Base-by-base conservation (phyloP, 306 rosid species). In the Dicorynia guianensis region DNA sequence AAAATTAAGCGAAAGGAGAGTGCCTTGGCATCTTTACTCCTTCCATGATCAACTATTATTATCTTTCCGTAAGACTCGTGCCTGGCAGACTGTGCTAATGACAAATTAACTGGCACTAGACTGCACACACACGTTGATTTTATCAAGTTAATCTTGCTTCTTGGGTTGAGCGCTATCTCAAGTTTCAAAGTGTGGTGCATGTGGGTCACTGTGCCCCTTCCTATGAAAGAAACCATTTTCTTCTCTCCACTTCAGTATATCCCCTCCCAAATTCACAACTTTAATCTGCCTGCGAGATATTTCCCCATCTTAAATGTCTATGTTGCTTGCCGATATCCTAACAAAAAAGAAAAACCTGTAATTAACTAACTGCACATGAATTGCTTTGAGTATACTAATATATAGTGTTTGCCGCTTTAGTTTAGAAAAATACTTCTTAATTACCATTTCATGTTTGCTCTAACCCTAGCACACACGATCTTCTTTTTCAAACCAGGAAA, bases 191-290 rank as follows among this genome's bases (percentile, higher is more conserved):
- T 40, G 10, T 6, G 10, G 19, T 34, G 19, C 66, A 12, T 61
- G 66, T 61, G 66, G 66, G 46, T 40, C 46, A 7, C 46, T 6
- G 10, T 40, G 46, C 46, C 10, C 46, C 46, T 40, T 40, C 46
- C 46, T 53, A 71, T 44, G 67, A 44, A 78, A 35, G 72, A 69
- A 61, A 44, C 70, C 40, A 35, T 48, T 30, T 67, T 50, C 25
- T 57, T 20, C 40, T 54, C 43, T 18, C 63, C 34, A 57, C 17
- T 6, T 25, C 30, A 25, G 30, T 25, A 25, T 25, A 11, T 7
- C 11, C 63, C 40, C 17, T 10, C 6, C 44, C 44, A 48, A 72
- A 25, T 25, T 58, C n/a, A 19, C 77, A 59, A 58, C 59, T 44
- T 44, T 38, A 4, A 73, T 13, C 77, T 47, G 11, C 77, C 59